Percentiles rank a stretch among this genome's conserved stretches.
phyloP scores from a whole-genome alignment of 768 basidiomycete species.

The Lyophyllum semitale region DNA sequence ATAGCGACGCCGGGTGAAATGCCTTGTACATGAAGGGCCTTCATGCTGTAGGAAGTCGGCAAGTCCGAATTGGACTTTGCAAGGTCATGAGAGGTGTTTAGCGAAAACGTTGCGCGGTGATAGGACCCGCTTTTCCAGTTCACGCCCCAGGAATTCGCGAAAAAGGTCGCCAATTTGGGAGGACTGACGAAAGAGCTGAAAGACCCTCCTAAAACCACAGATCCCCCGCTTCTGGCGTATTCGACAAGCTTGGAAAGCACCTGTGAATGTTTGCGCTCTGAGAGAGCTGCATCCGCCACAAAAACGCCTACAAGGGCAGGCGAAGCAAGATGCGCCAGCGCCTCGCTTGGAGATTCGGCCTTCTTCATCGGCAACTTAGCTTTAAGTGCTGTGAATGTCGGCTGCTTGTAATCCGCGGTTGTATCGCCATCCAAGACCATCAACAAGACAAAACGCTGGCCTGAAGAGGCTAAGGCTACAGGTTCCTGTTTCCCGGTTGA shows the following conservation, averaged over 20 bases:
- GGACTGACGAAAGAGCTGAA: constrained; percentile 31
- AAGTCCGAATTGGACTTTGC: constrained; percentile 28
- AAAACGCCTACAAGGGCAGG: constrained; percentile 33
- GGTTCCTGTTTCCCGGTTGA: not conserved
- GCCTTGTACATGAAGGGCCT: constrained; percentile 35
- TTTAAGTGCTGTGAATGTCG: constrained; percentile 29
- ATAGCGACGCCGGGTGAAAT: constrained; percentile 27
- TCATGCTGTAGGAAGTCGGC: constrained; percentile 39
- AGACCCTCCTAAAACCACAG: constrained; percentile 33
- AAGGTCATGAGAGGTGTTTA: constrained; percentile 30
- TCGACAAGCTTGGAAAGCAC: constrained; percentile 33
- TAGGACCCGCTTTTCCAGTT: constrained; percentile 41
- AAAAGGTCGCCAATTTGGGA: constrained; percentile 26
- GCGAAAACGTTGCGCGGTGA: constrained; percentile 34
- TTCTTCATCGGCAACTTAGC: constrained; percentile 24
- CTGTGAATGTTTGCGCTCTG: constrained; percentile 17
- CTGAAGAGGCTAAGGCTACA: not conserved
- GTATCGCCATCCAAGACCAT: constrained; percentile 28
- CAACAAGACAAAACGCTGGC: constrained; percentile 26
- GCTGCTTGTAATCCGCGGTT: constrained; percentile 21
- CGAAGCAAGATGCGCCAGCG: constrained; percentile 25
- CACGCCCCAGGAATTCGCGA: constrained; percentile 32
- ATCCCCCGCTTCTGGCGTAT: constrained; percentile 38
- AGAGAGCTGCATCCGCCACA: constrained; percentile 37
- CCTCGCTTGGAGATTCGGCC: constrained; percentile 18